Evolutionary conservation across 176 grass and related monocot genomes (phyloP), one percentile per base, ranked within the genome.

Genomic region (Zizania latifolia): DNA sequence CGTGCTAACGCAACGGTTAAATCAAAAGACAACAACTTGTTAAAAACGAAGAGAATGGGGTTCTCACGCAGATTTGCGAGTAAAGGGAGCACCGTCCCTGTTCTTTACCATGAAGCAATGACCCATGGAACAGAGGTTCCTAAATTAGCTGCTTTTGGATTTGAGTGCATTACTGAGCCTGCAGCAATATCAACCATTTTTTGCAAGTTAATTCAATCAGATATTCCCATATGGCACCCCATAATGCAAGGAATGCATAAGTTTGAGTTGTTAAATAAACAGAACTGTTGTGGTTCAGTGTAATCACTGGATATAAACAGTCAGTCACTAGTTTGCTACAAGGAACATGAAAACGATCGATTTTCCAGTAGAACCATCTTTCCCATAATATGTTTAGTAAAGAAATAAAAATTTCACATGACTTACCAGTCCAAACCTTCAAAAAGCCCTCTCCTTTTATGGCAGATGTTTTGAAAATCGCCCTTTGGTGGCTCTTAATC

Each of bases 381-480:
- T 50, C 21, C n/a, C 6, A 53, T 22, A 9, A 10, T 53, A 21
- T 53, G 48, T 22, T 53, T 3, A 17, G 8, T 22, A 10, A n/a
- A 45, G 19, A 61, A 50, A 50, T 4, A 6, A 35, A 73, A 56
- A 31, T 17, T 83, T 44, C 10, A 69, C 4, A 28, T 14, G 55
- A 84, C 86, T 72, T 86, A 99, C 96, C 96, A 99, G 74, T 99
- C 92, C 89, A 99, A 86, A 26, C 96, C 96, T 92, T 99, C 96
- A 80, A 99, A 99, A 76, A 99, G 89, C 96, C 96, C 79, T 99
- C 96, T 67, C 96, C 96, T 92, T 99, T 99, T 66, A 99, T 90
- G 50, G 96, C 96, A 62, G 96, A 99, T 39, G 96, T 99, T 81
- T 99, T 99, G 74, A 99, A 99, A 80, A 99, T 99, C 17, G 89